Base-by-base conservation (phyloP, 129 eudicot genomes). In the Tagetes erecta region DNA sequence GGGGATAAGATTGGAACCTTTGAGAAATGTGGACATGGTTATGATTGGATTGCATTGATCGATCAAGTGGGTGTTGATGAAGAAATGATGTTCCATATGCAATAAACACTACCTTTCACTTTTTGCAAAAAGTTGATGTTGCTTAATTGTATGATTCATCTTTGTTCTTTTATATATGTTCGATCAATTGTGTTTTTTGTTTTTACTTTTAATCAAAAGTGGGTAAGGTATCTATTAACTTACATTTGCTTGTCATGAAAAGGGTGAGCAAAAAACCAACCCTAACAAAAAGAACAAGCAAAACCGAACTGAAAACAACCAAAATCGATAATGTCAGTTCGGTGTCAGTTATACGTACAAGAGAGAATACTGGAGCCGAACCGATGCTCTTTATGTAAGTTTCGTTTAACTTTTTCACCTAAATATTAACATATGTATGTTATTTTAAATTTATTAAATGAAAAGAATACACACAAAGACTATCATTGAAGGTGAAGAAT, bases 1-100 rank as follows among this genome's bases (percentile, higher is more conserved):
- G 67, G 67, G 44, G 67, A 62, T 62, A 62, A 62, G 67, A 62
- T 62, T 62, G 67, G 67, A 62, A 62, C 67, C 9, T 34, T 62
- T 62, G 67, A 62, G 41, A 60, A 62, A 62, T 35, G 67, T 62
- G 67, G 67, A 62, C 45, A 62, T 62, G 67, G 33, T 31, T 30
- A 62, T 62, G 44, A 62, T 62, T 62, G 67, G 67, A 11, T 35
- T 35, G 42, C 20, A 60, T 20, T 20, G 27, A 20, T 20, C 27
- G 27, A 20, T 62, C 67, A 62, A 62, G 67, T 62, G 67, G 67
- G 6, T 36, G 67, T 62, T 62, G 67, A 62, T 62, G 67, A 62
- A 62, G 67, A 35, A 60, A 60, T 35, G 67, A 35, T 62, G 67
- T 44, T 44, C 42, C 44, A 62, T 36, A 59, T 62, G 67, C 45